These are phyloP conservation scores for Ettlia oleoabundans DNA, from an alignment of 139 green algal genomes.

Conservation along the genomic window DNA sequence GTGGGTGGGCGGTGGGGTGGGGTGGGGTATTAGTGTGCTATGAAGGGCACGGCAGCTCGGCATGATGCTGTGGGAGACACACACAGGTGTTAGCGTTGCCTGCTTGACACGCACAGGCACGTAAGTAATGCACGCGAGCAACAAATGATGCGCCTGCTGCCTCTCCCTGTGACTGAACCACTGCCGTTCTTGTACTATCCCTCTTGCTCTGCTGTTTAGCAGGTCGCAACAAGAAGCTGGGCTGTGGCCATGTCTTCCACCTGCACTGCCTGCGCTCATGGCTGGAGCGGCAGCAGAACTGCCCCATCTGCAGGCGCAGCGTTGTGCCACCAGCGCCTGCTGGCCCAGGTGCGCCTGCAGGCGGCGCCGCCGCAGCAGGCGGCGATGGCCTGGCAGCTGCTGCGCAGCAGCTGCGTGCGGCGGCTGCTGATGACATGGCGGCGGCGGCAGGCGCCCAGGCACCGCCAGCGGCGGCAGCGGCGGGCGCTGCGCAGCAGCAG, in stretches of 20 bases:
- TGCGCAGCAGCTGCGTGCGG: background rate
- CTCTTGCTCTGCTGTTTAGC: background rate
- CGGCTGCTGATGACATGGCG: constrained; percentile 1
- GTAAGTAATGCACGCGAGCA: too few species aligned
- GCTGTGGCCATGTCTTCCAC: constrained; percentile 96
- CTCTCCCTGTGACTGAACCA: too few species aligned
- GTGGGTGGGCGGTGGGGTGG: background rate
- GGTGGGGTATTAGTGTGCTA: background rate
- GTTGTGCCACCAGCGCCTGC: constrained; percentile 38
- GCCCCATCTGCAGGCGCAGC: constrained; percentile 87
- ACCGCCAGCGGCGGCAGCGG: background rate
- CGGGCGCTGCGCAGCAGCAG: background rate
- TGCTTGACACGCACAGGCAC: too few species aligned
- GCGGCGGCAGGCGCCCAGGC: background rate
- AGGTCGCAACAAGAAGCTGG: constrained; percentile 88
- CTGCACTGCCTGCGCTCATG: constrained; percentile 95
- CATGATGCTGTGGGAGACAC: background rate
- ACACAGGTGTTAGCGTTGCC: background rate
- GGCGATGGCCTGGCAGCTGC: background rate
- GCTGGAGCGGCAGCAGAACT: constrained; percentile 97
- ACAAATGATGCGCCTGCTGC: too few species aligned
- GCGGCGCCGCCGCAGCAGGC: background rate
- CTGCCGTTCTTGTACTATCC: background rate
- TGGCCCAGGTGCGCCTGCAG: background rate
- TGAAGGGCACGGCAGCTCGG: background rate